Base-by-base conservation (phyloP, 1,284 basidiomycete species). In the Baeospora myosura region DNA sequence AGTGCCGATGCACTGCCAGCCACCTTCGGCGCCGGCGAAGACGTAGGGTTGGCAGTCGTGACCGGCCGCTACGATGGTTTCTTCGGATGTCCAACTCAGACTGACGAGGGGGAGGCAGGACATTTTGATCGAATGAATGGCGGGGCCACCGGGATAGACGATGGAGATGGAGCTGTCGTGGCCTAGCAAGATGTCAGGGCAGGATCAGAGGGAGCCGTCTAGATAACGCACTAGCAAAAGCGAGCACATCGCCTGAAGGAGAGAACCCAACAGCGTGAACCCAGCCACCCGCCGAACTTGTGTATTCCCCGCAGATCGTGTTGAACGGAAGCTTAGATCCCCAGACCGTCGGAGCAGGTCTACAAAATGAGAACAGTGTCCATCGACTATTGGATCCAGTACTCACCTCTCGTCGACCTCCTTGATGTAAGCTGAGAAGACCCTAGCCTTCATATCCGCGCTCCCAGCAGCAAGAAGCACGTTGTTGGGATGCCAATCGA, bases 401-500 rank as follows among this genome's bases (percentile, higher is more conserved):
- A 64, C 75, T 54, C 51, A 83, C 90, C 81, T 87, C 53, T 86
- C 78, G 60, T 99, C 95, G n/a, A 98, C 83, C 52, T 97, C 96
- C 70, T 98, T 99, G 72, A 98, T 96, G 67, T 92, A 98, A 3
- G 94, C 96, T 8, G 91, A 96, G 63, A 98, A 91, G n/a, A 99
- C 96, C 18, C 94, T 78, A 4, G 95, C 94, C 61, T 92, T 91
- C 76, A 89, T 89, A 60, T 98, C 95, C 0, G 94, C 91, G 43
- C 88, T 85, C 12, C 95, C 95, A 20, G 95, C 87, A 3, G 94
- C 95, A 17, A 98, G 78, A 8, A 98, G 72, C 7, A 98, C 90
- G 57, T 92, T 93, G 69, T 95, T 98, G 29, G 95, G 93, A 61
- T 98, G 95, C 95, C 95, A 95, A 56, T 98, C 95, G 53, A 99